Base-by-base conservation (phyloP, 208 protist species). In the Crithidia brevicula region DNA sequence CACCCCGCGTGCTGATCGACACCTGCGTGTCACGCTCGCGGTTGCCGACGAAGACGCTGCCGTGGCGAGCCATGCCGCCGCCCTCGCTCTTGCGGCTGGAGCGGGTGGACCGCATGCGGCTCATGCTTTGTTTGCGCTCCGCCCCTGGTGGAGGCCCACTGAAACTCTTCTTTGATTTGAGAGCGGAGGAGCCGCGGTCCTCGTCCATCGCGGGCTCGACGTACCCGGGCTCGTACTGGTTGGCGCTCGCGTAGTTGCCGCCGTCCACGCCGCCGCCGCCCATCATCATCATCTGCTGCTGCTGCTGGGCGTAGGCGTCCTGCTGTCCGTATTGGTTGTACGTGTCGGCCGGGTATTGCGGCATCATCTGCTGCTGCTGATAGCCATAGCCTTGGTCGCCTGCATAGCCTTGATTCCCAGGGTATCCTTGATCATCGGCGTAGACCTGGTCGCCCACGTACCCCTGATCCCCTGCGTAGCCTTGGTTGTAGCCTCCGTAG, bases 1-100 rank as follows among this genome's bases (percentile, higher is more conserved):
- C 38, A 22, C 82, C 82, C 31, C 79, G 75, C 25, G 72, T 77
- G 60, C 80, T 88, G 47, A 85, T 78, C 25, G 65, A 71, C 28
- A 67, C 54, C 62, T 86, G 85, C 43, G 79, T 88, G 53, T 84
- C 72, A 42, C 79, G 75, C 25, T 84, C 68, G 31, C 79, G 80
- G 30, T 72, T 61, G 47, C 66, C 42, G 18, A 71, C 20, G 57
- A 83, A 91, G 31, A 86, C 43, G 51, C 81, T 86, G 38, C 85
- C 82, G 46, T 81, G 53, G 10, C 85, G 74, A 0, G 81, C 76
- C 53, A 88, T 53, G 30, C 73, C 75, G 58, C 27, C 63, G 62
- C 59, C 47, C 34, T 70, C 45, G 54, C 57, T 59, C 42, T 72
- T 73, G 61, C 50, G 62, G 46, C 53, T 65, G 57, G 57, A 69